A percentile compares a stretch with the other conserved stretches of the same genome.
These are phyloP conservation scores for Debaryomyces tyrocola DNA, from an alignment of 805 yeast species.

Conservation along the genomic window DNA sequence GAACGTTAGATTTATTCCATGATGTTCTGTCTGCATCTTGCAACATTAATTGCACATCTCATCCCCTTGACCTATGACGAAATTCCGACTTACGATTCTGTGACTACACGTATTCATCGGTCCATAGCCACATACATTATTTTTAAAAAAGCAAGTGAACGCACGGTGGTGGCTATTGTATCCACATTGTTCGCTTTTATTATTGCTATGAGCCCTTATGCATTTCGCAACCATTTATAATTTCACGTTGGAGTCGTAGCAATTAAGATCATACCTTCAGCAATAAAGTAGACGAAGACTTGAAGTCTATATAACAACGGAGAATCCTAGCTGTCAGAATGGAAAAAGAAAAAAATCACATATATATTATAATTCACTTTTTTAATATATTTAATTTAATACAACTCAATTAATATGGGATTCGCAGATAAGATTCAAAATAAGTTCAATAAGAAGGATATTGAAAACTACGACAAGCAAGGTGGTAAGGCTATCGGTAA, in stretches of 20 bases:
- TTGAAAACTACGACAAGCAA: conserved; percentile 25
- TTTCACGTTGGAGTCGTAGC: background rate
- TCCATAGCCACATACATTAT: background rate
- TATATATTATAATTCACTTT: background rate
- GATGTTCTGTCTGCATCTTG: background rate
- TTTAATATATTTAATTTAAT: background rate
- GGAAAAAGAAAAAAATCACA: background rate
- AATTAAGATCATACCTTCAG: background rate
- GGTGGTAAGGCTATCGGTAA: conserved; percentile 31
- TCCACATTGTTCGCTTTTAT: background rate
- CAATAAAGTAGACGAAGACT: background rate
- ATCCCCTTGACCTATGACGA: background rate
- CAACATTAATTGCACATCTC: background rate
- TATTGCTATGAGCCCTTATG: background rate
- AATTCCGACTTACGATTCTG: background rate
- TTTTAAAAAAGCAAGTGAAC: background rate
- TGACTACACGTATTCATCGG: background rate
- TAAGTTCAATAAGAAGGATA: conserved; percentile 29
- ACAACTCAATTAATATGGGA: conserved; percentile 28
- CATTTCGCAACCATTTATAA: background rate
- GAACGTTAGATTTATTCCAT: background rate
- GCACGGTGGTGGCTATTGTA: background rate
- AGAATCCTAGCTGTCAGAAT: background rate
- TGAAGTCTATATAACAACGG: background rate
- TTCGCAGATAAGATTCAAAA: conserved; percentile 34